Evolutionary conservation across 352 stramenopile species (phyloP), one percentile per base, ranked within the genome.

Genomic region (Phytophthora kernoviae): DNA sequence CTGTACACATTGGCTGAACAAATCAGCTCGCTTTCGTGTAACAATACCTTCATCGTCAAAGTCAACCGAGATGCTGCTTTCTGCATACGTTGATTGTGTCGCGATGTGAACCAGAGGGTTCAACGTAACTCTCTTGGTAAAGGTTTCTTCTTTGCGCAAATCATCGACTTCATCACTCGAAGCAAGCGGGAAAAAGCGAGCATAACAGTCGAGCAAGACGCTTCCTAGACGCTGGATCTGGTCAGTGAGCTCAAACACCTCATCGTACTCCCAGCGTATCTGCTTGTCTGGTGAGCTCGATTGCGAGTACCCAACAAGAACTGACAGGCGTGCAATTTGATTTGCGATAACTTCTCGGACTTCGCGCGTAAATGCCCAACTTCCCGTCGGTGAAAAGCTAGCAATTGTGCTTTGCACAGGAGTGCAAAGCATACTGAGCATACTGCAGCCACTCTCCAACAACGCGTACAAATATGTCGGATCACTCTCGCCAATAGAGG

Each of bases 71-170:
- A 61, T 51, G 5, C 62, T 54, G 47, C 37, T 68, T n/a, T 73
- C 62, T 30, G 52, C 46, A 32, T 30, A 70, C 2, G 48, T 41
- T 1, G 61, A 65, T 12, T 75, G 75, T 1, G 82, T 89, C 9
- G 84, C 79, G 21, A 92, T 73, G 52, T 84, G 81, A 10, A 94
- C 66, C n/a, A 94, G 70, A 6, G 84, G 78, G 37, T 92, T 91
- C 14, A 94, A 51, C 4, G 75, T 81, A 8, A 80, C 54, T 8
- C 77, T 67, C 59, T 90, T 93, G 24, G 68, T 81, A 36, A 84
- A 74, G 14, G 76, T 68, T 22, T 75, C 62, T 54, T 90, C 81
- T 49, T 88, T 88, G 6, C 70, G 68, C 17, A 92, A 44, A 41
- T 92, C 80, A 12, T 88, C 78, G 8, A 69, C 72, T 56, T 78